Base-by-base conservation (phyloP, 2,329 filamentous ascomycete genomes). In the Colletotrichum coccodes region DNA sequence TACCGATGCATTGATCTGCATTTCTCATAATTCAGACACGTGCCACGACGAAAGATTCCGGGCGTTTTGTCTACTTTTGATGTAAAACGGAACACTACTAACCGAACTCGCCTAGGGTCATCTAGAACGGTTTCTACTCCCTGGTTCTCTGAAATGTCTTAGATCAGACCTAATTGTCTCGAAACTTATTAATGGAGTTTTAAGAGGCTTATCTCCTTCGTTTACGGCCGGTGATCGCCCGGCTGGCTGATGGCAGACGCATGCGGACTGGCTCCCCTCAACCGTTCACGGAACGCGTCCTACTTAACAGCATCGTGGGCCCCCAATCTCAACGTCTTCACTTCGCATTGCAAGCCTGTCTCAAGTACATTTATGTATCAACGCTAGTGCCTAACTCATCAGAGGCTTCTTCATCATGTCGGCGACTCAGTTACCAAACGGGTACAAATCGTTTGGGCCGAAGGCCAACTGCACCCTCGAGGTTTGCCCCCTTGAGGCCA, bases 381-480 rank as follows among this genome's bases (percentile, higher is more conserved):
- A 23, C 3, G 8, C n/a, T 14, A 42, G 6, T 5, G 16, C 12
- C 26, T 16, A 28, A 8, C 2, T 16, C 18, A 9, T 47, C 38
- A 34, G 18, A 44, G n/a, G 32, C 28, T 21, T 11, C 40, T 28
- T 23, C 59, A 21, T 5, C 42, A 68, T 68, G 64, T 63, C 64
- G 36, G 52, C 59, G 3, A 57, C 60, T n/a, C 46, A 44, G 18
- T 46, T 68, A 3, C 64, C 52, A 1, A 58, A 68, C 52, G 64
- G 60, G n/a, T 54, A 77, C 52, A 71, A 73, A 50, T 52, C 62
- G 18, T 85, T 84, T 60, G 83, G 84, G 18, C 79, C 83, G 4
- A 57, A 78, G 4, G 76, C 79, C 67, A 85, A 82, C 70, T 86
- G 84, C 75, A 85, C 82, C 0, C 77, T 85, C 8, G 80, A 79